phyloP scores from a whole-genome alignment of 2,329 filamentous ascomycete genomes.

The Thelonectria rubi region DNA sequence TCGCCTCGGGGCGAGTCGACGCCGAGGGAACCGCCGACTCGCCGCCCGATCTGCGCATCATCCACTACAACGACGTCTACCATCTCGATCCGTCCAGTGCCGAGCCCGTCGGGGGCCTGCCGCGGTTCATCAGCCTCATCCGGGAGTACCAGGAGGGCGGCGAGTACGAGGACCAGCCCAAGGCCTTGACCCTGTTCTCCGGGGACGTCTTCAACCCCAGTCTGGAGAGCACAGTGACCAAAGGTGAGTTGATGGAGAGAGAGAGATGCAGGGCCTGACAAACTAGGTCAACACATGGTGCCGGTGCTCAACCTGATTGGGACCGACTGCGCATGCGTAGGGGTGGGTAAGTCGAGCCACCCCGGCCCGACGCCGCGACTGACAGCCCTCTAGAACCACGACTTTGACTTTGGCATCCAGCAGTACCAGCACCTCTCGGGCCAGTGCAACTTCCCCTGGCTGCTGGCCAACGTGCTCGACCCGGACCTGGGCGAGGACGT shows the following conservation, averaged over 20 bases:
- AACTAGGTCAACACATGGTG: slow-evolving; percentile 81
- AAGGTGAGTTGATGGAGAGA: slow-evolving; percentile 62
- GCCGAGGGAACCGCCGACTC: slow-evolving; percentile 30
- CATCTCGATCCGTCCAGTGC: slow-evolving; percentile 80
- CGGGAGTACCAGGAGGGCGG: slow-evolving; percentile 75
- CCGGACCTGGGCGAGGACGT: slow-evolving; percentile 79
- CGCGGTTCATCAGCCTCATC: slow-evolving; percentile 81
- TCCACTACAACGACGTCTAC: slow-evolving; percentile 96
- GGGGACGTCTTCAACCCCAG: slow-evolving; percentile 94
- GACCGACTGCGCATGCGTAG: slow-evolving; percentile 83
- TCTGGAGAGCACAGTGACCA: slow-evolving; percentile 87
- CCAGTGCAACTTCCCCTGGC: slow-evolving; percentile 87
- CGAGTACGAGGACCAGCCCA: slow-evolving; percentile 69
- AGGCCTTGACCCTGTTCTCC: slow-evolving; percentile 83
- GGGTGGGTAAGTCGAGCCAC: slow-evolving; percentile 62
- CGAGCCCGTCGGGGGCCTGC: slow-evolving; percentile 83
- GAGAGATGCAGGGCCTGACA: slow-evolving; percentile 1
- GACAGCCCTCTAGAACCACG: slow-evolving; percentile 73
- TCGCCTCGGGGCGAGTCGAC: slow-evolving; percentile 38
- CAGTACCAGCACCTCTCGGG: slow-evolving; percentile 78
- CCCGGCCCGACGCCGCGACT: slow-evolving; percentile 28
- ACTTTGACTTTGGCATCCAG: slow-evolving; percentile 88
- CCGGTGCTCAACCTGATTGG: slow-evolving; percentile 81
- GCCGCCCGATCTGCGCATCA: slow-evolving; percentile 75
- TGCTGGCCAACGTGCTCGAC: slow-evolving; percentile 88